Evolutionary conservation across 495 filamentous ascomycete genomes (phyloP), one percentile per base, ranked within the genome.

Genomic region (Hyaloscypha variabilis): DNA sequence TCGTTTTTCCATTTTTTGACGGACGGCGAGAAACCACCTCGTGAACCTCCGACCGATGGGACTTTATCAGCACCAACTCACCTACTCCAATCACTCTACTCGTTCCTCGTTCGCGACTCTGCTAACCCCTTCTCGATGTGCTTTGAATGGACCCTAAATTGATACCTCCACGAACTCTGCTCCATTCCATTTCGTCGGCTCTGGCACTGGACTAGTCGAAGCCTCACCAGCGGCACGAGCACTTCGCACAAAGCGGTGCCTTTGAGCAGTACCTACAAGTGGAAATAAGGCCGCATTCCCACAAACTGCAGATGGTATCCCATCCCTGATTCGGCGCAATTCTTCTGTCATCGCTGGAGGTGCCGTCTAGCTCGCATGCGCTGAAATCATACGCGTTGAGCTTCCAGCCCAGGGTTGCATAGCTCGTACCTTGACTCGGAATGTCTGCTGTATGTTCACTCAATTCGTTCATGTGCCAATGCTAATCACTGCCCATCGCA

Each of bases 111-210:
- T 19, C 34, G 46, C 30, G 25, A 17, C 19, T 46, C 14, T 21
- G 6, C 23, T 46, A 63, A 59, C 42, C 52, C 13, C 17, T 14
- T 49, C 52, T 56, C 31, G n/a, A 53, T 53, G 6, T 46, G 19
- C 46, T 17, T 62, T 71, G 65, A 67, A 71, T 67, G 65, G 68
- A 71, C 65, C 56, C 64, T 58, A 66, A 66, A 66, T 58, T 66
- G 53, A 69, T 64, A 8, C 62, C 63, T 62, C 67, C 66, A 68
- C 52, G 57, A 68, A 51, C 39, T 42, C 39, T 31, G 50, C 54
- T 54, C 50, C 8, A 46, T 42, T 34, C 54, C 23, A 21, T 59
- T 39, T 59, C 54, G 19, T 57, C 54, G 54, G 54, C 51, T 54
- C 23, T 23, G 10, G 57, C 34, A n/a, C 8, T 17, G 13, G 39